Evolutionary conservation across 495 filamentous ascomycete genomes (phyloP).

Genomic region (Oidiodendron maius): DNA sequence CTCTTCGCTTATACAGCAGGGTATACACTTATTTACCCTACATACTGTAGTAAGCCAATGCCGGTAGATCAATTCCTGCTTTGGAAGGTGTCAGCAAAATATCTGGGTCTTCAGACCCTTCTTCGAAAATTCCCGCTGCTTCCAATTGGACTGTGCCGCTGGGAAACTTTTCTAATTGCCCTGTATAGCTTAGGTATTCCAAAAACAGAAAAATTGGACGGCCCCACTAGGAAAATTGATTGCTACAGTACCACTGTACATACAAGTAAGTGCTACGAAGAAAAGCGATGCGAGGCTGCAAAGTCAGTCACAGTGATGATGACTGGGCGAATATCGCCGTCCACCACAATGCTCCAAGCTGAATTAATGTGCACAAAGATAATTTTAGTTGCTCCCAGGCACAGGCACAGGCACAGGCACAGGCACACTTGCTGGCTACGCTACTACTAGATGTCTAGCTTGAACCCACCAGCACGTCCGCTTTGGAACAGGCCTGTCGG

Average conservation of each 20-base stretch:
- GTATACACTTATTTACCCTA: no score
- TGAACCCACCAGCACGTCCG: not conserved
- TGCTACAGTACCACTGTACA: not conserved
- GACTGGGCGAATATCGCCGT: not conserved
- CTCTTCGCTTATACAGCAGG: no score
- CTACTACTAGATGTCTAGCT: not conserved
- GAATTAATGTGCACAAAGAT: not conserved
- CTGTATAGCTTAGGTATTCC: not conserved
- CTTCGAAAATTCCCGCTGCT: not conserved
- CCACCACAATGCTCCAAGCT: not conserved
- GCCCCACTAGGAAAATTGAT: not conserved
- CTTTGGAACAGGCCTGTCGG: not conserved
- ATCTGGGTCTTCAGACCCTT: not conserved
- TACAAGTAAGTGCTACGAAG: not conserved
- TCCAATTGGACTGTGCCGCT: not conserved
- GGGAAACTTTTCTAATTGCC: not conserved
- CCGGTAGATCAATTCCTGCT: not conserved
- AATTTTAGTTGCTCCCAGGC: not conserved
- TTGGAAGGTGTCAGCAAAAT: not conserved
- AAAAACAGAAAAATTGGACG: not conserved
- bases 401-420: no score
- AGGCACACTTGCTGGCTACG: not conserved
- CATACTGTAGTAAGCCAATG: not conserved
- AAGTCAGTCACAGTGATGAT: not conserved
- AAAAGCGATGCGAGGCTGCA: not conserved